phyloP scores from a whole-genome alignment of 2,329 filamentous ascomycete genomes.

The Xylaria sp. region DNA sequence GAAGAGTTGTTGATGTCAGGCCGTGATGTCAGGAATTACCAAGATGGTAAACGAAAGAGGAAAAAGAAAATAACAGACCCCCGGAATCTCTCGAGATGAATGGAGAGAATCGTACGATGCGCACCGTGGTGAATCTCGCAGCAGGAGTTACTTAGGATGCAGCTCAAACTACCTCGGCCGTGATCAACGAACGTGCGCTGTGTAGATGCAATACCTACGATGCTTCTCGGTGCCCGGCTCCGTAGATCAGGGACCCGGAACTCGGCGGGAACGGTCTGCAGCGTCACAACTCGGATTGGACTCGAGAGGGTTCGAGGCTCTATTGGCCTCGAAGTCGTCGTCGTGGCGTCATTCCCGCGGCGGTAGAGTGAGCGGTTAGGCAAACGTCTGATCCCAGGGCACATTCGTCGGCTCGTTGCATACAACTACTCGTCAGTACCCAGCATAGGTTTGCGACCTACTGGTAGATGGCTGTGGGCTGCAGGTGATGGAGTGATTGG shows the following conservation, averaged over 20 bases:
- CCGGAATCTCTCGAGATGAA: background rate
- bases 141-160: background rate
- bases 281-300: slow-evolving; percentile 28
- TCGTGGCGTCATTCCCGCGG: background rate
- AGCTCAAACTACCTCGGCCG: slow-evolving; percentile 22
- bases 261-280: slow-evolving; percentile 31
- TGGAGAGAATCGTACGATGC: slow-evolving; percentile 12
- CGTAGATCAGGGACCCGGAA: slow-evolving; percentile 42
- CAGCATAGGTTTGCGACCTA: too few relatives aligned
- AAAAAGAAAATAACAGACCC: background rate
- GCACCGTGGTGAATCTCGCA: background rate
- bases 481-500: background rate
- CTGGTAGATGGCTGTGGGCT: too few relatives aligned
- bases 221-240: slow-evolving; percentile 27
- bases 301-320: slow-evolving; percentile 18
- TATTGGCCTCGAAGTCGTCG: background rate
- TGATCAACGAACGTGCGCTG: slow-evolving; percentile 9
- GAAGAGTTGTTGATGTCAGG: background rate
- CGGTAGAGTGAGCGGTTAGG: background rate
- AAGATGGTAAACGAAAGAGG: background rate
- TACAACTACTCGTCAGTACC: background rate
- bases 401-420: too few relatives aligned
- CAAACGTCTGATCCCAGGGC: background rate
- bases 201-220: slow-evolving; percentile 1
- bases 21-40: slow-evolving; percentile 1